These are phyloP conservation scores for Aegilops longissima DNA, from an alignment of 176 grass and related monocot genomes.

Conservation along the genomic window DNA sequence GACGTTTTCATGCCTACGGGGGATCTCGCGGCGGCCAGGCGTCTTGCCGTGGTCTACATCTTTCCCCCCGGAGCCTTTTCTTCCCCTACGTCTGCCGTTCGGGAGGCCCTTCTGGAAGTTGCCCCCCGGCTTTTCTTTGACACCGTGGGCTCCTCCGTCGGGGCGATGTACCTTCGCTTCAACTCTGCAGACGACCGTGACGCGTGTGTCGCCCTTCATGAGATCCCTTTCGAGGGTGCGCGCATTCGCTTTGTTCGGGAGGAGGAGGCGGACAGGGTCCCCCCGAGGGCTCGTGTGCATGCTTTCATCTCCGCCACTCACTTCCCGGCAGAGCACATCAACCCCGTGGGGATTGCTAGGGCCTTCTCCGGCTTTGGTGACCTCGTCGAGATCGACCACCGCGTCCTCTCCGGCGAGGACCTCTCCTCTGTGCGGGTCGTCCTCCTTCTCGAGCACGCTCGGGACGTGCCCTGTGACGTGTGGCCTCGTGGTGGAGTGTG, in stretches of 20 bases:
- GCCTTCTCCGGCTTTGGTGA: too few species aligned
- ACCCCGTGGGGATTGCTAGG: too few species aligned
- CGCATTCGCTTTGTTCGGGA: background rate
- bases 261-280: background rate
- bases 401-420: background rate
- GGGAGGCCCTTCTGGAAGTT: too few species aligned
- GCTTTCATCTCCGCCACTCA: background rate
- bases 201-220: background rate
- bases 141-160: background rate
- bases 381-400: background rate
- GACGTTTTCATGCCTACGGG: too few species aligned
- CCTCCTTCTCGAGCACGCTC: background rate
- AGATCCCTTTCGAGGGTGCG: background rate
- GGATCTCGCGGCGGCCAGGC: too few species aligned
- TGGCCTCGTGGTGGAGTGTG: background rate
- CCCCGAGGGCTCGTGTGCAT: rapidly evolving
- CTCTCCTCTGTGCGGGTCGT: background rate
- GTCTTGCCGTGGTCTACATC: too few species aligned
- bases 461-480: background rate
- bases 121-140: too few species aligned
- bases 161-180: background rate
- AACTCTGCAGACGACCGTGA: background rate
- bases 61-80: too few species aligned
- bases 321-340: too few species aligned
- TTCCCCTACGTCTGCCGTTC: too few species aligned